phyloP scores from a whole-genome alignment of 179 eudicot genomes.

The Silene vulgaris region DNA sequence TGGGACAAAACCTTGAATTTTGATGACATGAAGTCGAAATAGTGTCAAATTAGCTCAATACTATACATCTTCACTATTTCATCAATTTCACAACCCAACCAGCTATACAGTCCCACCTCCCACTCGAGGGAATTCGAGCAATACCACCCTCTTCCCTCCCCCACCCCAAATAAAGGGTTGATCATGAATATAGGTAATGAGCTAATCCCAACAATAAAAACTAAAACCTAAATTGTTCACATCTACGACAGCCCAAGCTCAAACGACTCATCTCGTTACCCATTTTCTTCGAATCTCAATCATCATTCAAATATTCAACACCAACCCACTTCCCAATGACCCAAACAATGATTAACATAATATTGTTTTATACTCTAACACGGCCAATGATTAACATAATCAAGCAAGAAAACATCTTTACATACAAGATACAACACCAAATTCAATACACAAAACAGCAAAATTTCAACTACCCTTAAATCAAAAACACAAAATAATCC shows the following conservation, averaged over 20 bases:
- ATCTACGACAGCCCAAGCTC: not conserved
- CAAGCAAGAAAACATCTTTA: not conserved
- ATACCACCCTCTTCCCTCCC: not conserved
- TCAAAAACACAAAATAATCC: not conserved
- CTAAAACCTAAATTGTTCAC: not conserved
- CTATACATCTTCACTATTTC: not conserved
- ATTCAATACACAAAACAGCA: not conserved
- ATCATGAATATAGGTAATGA: slow-evolving; percentile 14
- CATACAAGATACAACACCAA: not conserved
- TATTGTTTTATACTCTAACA: no score
- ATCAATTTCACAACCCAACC: not conserved
- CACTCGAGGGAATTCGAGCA: not conserved
- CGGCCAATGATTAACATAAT: not conserved
- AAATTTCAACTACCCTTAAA: not conserved
- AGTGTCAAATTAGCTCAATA: not conserved
- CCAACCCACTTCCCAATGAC: not conserved
- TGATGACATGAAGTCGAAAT: not conserved
- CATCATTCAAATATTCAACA: not conserved
- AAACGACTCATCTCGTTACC: not conserved
- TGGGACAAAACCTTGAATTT: not conserved
- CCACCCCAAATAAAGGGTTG: not conserved
- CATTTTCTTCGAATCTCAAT: not conserved
- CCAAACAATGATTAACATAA: not conserved
- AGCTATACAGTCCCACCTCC: not conserved
- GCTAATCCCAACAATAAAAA: not conserved